These are phyloP conservation scores for Ilex paraguariensis DNA, from an alignment of 305 asterid species.

Conservation along the genomic window DNA sequence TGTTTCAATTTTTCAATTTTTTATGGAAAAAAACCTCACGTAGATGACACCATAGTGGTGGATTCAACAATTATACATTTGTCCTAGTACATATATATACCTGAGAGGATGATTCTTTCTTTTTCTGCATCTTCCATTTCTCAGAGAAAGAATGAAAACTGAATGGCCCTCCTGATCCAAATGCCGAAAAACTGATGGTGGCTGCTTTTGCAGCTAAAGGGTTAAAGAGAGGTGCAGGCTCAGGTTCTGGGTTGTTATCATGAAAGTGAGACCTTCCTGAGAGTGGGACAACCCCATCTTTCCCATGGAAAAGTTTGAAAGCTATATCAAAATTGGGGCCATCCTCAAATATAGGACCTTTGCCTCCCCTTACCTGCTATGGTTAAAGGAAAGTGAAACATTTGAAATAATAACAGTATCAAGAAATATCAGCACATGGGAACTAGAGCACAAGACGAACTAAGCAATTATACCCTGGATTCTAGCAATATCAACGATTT, in stretches of 20 bases:
- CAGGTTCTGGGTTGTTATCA: constrained; percentile 28
- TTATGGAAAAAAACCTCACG: too few relatives aligned
- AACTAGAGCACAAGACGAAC: neutral
- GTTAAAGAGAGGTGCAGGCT: constrained; percentile 41
- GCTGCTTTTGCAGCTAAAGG: constrained; percentile 73
- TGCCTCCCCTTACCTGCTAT: constrained; percentile 44
- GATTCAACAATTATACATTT: neutral
- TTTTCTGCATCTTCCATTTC: constrained; percentile 40
- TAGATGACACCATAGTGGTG: neutral
- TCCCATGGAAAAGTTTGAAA: constrained; percentile 76
- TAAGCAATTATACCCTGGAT: too few relatives aligned
- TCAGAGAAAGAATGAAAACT: constrained; percentile 56
- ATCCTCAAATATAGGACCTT: constrained; percentile 88
- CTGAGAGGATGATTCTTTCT: constrained; percentile 51
- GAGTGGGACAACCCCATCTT: constrained; percentile 77
- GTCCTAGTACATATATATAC: constrained; percentile 25
- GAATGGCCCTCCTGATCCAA: constrained; percentile 80
- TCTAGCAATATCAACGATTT: too few relatives aligned
- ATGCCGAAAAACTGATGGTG: constrained; percentile 69
- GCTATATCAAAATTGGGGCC: constrained; percentile 72
- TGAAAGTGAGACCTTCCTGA: constrained; percentile 24
- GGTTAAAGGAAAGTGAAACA: constrained; percentile 4
- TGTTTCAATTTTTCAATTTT: neutral
- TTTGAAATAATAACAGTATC: constrained; percentile 6
- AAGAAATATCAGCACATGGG: neutral